Evolutionary conservation across 1,139 yeast genomes (phyloP), one percentile per base, ranked within the genome.

Genomic region (Neolecta irregularis): DNA sequence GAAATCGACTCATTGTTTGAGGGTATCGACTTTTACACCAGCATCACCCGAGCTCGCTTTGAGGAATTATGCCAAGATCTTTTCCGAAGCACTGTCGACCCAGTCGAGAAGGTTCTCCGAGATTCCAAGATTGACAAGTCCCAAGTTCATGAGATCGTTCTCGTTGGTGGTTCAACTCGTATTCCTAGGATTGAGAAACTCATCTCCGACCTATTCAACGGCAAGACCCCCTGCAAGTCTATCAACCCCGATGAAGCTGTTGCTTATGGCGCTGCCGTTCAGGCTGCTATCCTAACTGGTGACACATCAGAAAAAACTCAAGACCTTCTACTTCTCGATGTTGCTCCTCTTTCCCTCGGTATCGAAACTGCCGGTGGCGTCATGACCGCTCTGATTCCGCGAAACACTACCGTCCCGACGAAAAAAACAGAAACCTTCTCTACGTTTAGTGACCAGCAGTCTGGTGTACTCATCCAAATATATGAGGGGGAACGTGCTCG

Each of bases 101-200:
- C 96, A 56, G 96, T 85, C 60, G 96, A 85, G 71, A 83, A 81
- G 72, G 96, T 88, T 55, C 74, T 85, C 65, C 79, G 78, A 68
- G 96, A 85, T 62, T 77, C 96, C 54, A 80, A 81, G 73, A 68
- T 80, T 56, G 69, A 77, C 64, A 85, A 85, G 75, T 64, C 85
- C 45, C 69, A 70, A 53, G 88, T 88, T 55, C 76, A 88, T 62
- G 96, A 85, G 69, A 85, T 85, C 61, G 98, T 85, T 60, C 72
- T 85, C 53, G 98, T 85, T 55, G 98, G 98, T 76, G 98, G 98
- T 73, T 85, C 98, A 51, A 85, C 98, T 64, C 85, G 96, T 78
- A 85, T 85, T 69, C 96, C 96, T 71, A 83, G 83, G 74, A 79
- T 85, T 60, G 96, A 88, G 72, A 81, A 85, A 68, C 74, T 85